These are phyloP conservation scores for Cryptococcus sp. DNA, from an alignment of 1,284 basidiomycete genomes.

Conservation along the genomic window DNA sequence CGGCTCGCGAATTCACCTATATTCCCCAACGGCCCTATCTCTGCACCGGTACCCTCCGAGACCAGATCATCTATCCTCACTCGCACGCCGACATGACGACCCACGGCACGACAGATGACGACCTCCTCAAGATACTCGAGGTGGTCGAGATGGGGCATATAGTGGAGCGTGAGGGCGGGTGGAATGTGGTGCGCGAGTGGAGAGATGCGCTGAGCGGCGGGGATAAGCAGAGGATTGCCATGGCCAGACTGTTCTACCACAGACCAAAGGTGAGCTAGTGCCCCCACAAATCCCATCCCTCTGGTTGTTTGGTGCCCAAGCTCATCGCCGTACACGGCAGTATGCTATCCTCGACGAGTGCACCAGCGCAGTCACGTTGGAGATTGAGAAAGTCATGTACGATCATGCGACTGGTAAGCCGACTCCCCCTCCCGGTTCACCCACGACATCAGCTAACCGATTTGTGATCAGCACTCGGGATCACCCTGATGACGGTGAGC, in stretches of 20 bases:
- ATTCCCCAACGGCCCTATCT: constrained; percentile 96
- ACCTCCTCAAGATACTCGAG: constrained; percentile 69
- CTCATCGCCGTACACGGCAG: constrained; percentile 48
- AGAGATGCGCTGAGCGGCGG: constrained; percentile 78
- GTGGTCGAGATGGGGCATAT: constrained; percentile 83
- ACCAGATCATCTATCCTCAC: constrained; percentile 82
- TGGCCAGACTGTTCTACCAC: constrained; percentile 96
- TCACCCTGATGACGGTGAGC: constrained; percentile 85
- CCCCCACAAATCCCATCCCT: background rate
- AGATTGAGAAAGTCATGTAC: constrained; percentile 94
- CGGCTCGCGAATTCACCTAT: constrained; percentile 83
- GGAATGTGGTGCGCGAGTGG: constrained; percentile 87
- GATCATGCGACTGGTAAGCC: constrained; percentile 70
- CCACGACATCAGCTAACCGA: background rate
- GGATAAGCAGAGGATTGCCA: constrained; percentile 75
- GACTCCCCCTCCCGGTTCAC: background rate
- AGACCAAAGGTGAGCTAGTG: constrained; percentile 66
- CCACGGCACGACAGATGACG: constrained; percentile 70
- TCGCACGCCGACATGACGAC: constrained; percentile 58
- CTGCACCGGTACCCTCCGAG: constrained; percentile 85
- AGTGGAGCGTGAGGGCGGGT: constrained; percentile 94
- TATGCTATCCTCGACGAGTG: constrained; percentile 97
- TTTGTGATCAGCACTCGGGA: constrained; percentile 59
- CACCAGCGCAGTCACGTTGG: constrained; percentile 86
- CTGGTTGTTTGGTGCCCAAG: background rate